phyloP scores from a whole-genome alignment of 345 rosid genomes.

The Boechera divaricarpa region DNA sequence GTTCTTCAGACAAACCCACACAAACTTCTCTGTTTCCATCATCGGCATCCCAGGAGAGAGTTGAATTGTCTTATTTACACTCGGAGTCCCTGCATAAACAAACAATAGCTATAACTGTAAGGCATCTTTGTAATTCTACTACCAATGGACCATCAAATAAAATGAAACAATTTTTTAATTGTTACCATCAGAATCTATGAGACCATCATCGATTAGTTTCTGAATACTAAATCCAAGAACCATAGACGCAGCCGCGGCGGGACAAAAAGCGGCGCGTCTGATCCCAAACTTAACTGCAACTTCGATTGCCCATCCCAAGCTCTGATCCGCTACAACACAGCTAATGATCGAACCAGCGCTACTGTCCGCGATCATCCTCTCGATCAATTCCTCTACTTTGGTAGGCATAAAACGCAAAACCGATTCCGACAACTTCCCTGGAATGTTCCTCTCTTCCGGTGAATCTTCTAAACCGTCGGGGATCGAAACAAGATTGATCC shows the following conservation, averaged over 20 bases:
- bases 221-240: constrained; percentile 41
- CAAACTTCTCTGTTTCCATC: constrained; percentile 46
- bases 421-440: constrained; percentile 42
- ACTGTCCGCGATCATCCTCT: constrained; percentile 16
- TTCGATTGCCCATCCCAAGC: constrained; percentile 46
- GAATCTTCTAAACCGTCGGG: constrained; percentile 56
- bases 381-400: constrained; percentile 52
- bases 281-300: constrained; percentile 55
- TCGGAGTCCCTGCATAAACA: constrained; percentile 25
- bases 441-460: constrained; percentile 45
- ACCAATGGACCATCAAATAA: no score
- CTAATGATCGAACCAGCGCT: constrained; percentile 40
- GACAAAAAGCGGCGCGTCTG: constrained; percentile 48
- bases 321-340: constrained; percentile 55
- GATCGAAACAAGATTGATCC: constrained; percentile 48
- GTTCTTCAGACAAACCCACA: constrained; percentile 49
- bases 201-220: constrained; percentile 52
- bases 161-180: not conserved
- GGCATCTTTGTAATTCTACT: not conserved
- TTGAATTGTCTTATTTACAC: constrained; percentile 23
- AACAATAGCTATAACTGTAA: not conserved
- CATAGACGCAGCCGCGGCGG: constrained; percentile 50
- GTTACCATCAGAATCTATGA: constrained; percentile 53
- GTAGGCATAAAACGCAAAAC: constrained; percentile 45
- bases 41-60: constrained; percentile 36